Percentiles rank a stretch among this genome's conserved stretches.
phyloP scores from a whole-genome alignment of 306 rosid species.

The Cicer cuneatum region DNA sequence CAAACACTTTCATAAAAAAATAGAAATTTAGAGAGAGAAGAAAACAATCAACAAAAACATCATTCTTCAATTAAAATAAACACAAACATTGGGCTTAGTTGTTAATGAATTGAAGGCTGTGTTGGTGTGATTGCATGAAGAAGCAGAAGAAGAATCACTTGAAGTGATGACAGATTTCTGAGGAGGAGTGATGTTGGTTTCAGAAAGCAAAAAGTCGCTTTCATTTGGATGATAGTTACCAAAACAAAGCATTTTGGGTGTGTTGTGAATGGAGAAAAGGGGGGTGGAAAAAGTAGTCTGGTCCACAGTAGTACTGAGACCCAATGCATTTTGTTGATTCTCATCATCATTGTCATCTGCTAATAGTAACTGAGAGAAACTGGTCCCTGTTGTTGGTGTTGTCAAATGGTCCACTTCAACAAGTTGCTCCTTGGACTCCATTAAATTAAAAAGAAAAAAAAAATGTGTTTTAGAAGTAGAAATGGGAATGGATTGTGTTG shows the following conservation, averaged over 20 bases:
- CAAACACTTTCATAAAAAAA: constrained; percentile 16
- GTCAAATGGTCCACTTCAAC: constrained; percentile 60
- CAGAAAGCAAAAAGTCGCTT: constrained; percentile 20
- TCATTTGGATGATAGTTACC: constrained; percentile 39
- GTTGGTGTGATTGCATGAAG: constrained; percentile 55
- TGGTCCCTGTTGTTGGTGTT: constrained; percentile 48
- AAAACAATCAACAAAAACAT: too few relatives aligned
- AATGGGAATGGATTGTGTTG: neutral
- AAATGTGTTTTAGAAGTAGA: neutral
- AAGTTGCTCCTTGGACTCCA: constrained; percentile 59
- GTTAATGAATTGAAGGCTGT: constrained; percentile 39
- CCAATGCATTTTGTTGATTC: constrained; percentile 34
- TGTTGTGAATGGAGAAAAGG: constrained; percentile 48
- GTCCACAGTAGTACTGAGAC: constrained; percentile 36
- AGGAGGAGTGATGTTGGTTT: constrained; percentile 34
- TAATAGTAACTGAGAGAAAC: constrained; percentile 79
- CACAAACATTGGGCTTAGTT: constrained; percentile 53
- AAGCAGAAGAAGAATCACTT: constrained; percentile 67
- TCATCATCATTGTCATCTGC: constrained; percentile 53
- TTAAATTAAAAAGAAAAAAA: constrained; percentile 14
- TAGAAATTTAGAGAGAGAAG: neutral
- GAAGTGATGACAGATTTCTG: constrained; percentile 70
- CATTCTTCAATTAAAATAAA: neutral
- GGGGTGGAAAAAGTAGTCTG: constrained; percentile 37
- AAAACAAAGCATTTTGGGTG: constrained; percentile 80